Percentiles rank a stretch among this genome's conserved stretches.
These are phyloP conservation scores for Podila verticillata DNA, from an alignment of 192 early-diverging fungal genomes.

Conservation along the genomic window DNA sequence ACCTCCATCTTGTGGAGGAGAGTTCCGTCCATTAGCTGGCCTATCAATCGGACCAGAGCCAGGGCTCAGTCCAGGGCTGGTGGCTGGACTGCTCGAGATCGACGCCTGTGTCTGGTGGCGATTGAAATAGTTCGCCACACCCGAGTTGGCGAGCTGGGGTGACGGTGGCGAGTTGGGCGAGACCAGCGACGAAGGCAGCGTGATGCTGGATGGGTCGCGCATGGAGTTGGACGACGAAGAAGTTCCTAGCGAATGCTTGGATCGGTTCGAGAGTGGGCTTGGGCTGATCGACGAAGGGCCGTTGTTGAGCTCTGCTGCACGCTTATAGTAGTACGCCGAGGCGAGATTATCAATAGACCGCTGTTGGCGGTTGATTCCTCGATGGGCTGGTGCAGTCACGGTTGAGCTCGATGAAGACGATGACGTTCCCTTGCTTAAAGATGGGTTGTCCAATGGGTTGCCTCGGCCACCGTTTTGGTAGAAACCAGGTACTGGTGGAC, in stretches of 20 bases:
- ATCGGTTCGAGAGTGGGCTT: not conserved
- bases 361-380: slow-evolving; percentile 27
- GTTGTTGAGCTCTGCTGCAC: slow-evolving; percentile 20
- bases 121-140: not conserved
- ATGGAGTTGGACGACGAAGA: not conserved
- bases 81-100: not conserved
- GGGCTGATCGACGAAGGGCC: not conserved
- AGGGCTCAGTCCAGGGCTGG: not conserved
- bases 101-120: not conserved
- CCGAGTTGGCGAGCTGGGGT: not conserved
- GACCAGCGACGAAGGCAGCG: not conserved
- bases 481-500: not conserved
- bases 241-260: not conserved
- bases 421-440: not conserved
- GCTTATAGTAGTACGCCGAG: slow-evolving; percentile 35
- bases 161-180: not conserved
- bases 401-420: not conserved
- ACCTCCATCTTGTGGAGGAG: not conserved
- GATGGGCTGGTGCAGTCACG: slow-evolving; percentile 14
- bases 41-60: not conserved
- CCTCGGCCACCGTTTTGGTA: not conserved
- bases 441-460: slow-evolving; percentile 13
- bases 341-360: slow-evolving; percentile 33
- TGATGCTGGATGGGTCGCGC: not conserved
- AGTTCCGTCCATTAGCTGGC: not conserved